Evolutionary conservation across 352 stramenopile genomes (phyloP).

Genomic region (Globisporangium mamillatum): DNA sequence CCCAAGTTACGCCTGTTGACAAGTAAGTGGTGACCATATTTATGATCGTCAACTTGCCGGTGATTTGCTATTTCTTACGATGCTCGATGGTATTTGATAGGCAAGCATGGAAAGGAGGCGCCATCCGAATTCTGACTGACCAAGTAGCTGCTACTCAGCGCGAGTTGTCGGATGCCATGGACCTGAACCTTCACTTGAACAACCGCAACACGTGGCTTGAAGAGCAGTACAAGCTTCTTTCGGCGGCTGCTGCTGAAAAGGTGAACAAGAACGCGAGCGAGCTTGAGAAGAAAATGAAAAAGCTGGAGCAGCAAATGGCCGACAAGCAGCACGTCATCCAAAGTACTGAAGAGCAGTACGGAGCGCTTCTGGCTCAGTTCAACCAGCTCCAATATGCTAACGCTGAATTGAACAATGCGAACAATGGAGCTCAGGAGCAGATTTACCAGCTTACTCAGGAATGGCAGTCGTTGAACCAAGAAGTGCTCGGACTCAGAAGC

Average conservation of each 20-base stretch:
- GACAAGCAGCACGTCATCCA: slow-evolving; percentile 8
- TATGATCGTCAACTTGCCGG: background rate
- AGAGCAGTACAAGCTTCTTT: slow-evolving; percentile 58
- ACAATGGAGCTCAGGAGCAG: slow-evolving; percentile 12
- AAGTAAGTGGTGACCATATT: slow-evolving; percentile 27
- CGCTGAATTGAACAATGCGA: slow-evolving; percentile 4
- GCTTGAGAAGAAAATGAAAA: slow-evolving; percentile 27
- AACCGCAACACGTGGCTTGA: slow-evolving; percentile 79
- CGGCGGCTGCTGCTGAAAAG: slow-evolving; percentile 21
- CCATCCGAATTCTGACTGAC: slow-evolving; percentile 66
- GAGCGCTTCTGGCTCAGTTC: slow-evolving; percentile 17
- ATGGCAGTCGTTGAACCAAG: slow-evolving; percentile 27
- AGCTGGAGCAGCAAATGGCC: slow-evolving; percentile 24
- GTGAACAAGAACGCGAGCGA: slow-evolving; percentile 23
- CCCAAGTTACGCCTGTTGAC: slow-evolving; percentile 17
- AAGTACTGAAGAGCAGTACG: slow-evolving; percentile 27
- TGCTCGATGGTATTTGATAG: background rate
- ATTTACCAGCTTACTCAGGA: slow-evolving; percentile 19
- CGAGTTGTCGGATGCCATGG: slow-evolving; percentile 81
- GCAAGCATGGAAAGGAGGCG: slow-evolving; percentile 41
- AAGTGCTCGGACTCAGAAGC: slow-evolving; percentile 10
- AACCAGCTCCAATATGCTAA: slow-evolving; percentile 15
- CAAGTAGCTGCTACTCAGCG: slow-evolving; percentile 67
- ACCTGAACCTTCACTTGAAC: slow-evolving; percentile 77
- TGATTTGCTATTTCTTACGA: no score